Percentiles rank a stretch among this genome's conserved stretches.
phyloP scores from a whole-genome alignment of 441 rosid species.

The Lepidium campestre region DNA sequence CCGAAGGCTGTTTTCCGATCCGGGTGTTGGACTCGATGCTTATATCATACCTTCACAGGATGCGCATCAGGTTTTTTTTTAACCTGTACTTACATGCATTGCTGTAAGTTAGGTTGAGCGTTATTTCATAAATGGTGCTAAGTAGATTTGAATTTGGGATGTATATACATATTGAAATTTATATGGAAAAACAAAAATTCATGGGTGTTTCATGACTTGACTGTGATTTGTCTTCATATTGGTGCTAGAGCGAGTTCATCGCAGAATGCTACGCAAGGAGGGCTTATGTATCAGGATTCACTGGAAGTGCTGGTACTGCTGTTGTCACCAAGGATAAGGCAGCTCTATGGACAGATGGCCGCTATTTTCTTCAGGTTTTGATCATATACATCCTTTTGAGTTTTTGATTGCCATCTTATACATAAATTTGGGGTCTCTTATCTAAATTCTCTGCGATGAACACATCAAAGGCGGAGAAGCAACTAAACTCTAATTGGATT shows the following conservation, averaged over 20 bases:
- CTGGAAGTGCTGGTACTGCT: constrained; percentile 94
- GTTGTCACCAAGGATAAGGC: constrained; percentile 90
- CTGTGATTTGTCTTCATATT: background rate
- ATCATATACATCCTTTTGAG: background rate
- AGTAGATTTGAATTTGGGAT: background rate
- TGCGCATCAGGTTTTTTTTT: constrained; percentile 73
- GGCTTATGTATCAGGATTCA: constrained; percentile 77
- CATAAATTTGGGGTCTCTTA: constrained; percentile 1
- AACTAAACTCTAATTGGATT: constrained; percentile 72
- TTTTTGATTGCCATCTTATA: background rate
- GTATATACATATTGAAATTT: background rate
- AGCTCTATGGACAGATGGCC: constrained; percentile 96
- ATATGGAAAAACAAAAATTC: too few relatives aligned
- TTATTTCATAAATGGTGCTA: too few relatives aligned
- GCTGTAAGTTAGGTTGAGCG: background rate
- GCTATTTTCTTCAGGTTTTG: constrained; percentile 94
- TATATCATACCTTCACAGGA: constrained; percentile 94
- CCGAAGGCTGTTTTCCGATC: constrained; percentile 55
- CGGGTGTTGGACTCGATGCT: constrained; percentile 78
- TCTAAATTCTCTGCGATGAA: background rate
- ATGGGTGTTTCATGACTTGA: background rate
- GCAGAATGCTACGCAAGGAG: constrained; percentile 91
- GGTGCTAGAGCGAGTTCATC: constrained; percentile 84
- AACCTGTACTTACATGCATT: background rate
- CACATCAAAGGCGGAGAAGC: constrained; percentile 75